These are phyloP conservation scores for Eurotiales sp. DNA, from an alignment of 2,329 filamentous ascomycete genomes.

Conservation along the genomic window DNA sequence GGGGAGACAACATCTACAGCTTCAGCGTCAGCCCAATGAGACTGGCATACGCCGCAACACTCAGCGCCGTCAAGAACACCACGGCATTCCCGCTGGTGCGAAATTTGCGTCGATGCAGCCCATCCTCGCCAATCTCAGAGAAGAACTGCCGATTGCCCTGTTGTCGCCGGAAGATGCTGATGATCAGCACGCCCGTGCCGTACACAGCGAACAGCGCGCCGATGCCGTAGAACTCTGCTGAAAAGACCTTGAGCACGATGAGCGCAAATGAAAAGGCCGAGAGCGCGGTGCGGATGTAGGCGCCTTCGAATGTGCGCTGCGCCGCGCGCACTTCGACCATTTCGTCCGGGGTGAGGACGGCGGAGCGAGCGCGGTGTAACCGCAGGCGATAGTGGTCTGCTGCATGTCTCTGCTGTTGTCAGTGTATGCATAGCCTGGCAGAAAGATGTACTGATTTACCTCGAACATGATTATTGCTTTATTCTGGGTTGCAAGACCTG, in stretches of 20 bases:
- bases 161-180: conserved; percentile 79
- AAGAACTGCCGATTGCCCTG: conserved; percentile 96
- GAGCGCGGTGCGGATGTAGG: conserved; percentile 90
- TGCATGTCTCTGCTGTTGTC: conserved; percentile 54
- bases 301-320: conserved; percentile 94
- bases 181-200: conserved; percentile 76
- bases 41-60: conserved; percentile 58
- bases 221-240: conserved; percentile 90
- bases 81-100: conserved; percentile 65
- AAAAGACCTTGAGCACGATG: conserved; percentile 95
- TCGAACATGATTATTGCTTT: conserved; percentile 15
- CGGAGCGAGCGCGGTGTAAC: conserved; percentile 76
- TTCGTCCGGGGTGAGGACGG: conserved; percentile 76
- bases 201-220: conserved; percentile 95
- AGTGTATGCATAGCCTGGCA: no score
- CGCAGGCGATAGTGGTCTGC: conserved; percentile 74
- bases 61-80: conserved; percentile 58
- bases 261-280: conserved; percentile 94
- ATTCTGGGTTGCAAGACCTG: no score
- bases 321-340: conserved; percentile 92
- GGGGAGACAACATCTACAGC: conserved; percentile 26
- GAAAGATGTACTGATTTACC: not conserved
- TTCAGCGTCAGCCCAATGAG: conserved; percentile 58
- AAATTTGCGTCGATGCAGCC: conserved; percentile 59
- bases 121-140: conserved; percentile 53